phyloP scores from a whole-genome alignment of 2,329 filamentous ascomycete genomes.

The Talaromyces sp. region DNA sequence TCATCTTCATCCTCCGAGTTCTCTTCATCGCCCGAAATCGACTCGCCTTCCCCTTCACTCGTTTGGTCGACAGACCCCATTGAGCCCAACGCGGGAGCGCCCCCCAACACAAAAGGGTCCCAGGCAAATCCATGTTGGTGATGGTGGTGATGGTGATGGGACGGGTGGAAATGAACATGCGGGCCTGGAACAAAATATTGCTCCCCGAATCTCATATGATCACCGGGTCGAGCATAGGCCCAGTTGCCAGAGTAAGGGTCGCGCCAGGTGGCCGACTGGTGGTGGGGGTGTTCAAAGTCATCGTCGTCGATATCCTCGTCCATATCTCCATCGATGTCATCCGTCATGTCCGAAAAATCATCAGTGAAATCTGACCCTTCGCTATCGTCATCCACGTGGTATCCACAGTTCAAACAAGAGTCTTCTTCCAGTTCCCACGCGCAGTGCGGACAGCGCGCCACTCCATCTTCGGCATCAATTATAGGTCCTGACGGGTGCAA shows the following conservation, averaged over 20 bases:
- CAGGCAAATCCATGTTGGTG: neutral
- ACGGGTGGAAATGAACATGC: neutral
- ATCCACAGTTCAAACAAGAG: slow-evolving; percentile 51
- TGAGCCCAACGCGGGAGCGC: neutral
- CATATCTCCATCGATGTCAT: slow-evolving; percentile 28
- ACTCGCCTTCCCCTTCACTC: neutral
- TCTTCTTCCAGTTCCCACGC: slow-evolving; percentile 56
- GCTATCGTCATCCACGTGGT: slow-evolving; percentile 40
- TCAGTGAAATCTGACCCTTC: slow-evolving; percentile 29
- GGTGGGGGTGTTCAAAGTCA: neutral
- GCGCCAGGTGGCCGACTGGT: neutral
- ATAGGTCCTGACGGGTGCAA: slow-evolving; percentile 35
- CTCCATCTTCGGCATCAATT: slow-evolving; percentile 53
- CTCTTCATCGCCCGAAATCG: slow-evolving; percentile 10
- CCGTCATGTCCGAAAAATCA: slow-evolving; percentile 36
- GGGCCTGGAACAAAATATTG: neutral
- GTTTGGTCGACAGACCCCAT: neutral
- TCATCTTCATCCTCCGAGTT: slow-evolving; percentile 12
- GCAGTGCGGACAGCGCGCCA: slow-evolving; percentile 58
- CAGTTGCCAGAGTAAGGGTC: neutral
- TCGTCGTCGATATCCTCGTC: slow-evolving; percentile 18
- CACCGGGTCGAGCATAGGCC: neutral
- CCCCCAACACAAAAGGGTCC: neutral
- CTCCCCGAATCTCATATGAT: neutral
- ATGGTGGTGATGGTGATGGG: slow-evolving; percentile 6